These are phyloP conservation scores for Candida dubliniensis DNA, from an alignment of 1,139 yeast species.

Conservation along the genomic window DNA sequence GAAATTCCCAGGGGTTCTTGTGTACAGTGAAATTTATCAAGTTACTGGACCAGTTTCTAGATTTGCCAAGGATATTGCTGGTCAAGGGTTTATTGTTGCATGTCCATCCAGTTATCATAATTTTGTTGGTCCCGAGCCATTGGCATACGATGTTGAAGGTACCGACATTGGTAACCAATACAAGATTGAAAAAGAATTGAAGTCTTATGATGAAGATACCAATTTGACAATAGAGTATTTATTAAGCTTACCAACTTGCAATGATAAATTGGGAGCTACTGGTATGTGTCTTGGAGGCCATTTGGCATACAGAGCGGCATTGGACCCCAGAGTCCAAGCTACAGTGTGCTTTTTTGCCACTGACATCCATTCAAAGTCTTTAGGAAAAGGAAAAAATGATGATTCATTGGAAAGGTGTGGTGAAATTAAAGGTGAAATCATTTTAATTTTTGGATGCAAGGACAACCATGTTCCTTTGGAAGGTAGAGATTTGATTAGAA, in stretches of 20 bases:
- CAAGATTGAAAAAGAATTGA: slow-evolving; percentile 66
- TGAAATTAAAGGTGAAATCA: slow-evolving; percentile 58
- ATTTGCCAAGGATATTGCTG: slow-evolving; percentile 75
- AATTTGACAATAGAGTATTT: slow-evolving; percentile 64
- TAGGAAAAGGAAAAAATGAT: slow-evolving; percentile 64
- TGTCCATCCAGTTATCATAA: slow-evolving; percentile 82
- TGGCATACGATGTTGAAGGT: slow-evolving; percentile 70
- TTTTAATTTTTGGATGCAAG: slow-evolving; percentile 73
- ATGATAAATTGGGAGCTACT: slow-evolving; percentile 75
- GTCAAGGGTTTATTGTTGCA: slow-evolving; percentile 75
- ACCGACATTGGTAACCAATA: slow-evolving; percentile 73
- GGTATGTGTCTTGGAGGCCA: slow-evolving; percentile 92
- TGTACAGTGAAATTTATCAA: slow-evolving; percentile 73
- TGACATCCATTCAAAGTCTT: slow-evolving; percentile 66
- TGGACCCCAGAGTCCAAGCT: slow-evolving; percentile 65
- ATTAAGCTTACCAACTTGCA: slow-evolving; percentile 57
- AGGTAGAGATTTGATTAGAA: slow-evolving; percentile 73
- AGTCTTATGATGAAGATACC: slow-evolving; percentile 77
- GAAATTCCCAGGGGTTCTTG: slow-evolving; percentile 77
- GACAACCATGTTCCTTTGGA: slow-evolving; percentile 81
- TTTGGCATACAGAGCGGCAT: slow-evolving; percentile 70
- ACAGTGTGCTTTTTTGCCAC: slow-evolving; percentile 81
- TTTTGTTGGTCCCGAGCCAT: slow-evolving; percentile 61
- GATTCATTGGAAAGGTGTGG: slow-evolving; percentile 60
- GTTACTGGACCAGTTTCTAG: slow-evolving; percentile 78